A percentile compares a stretch with the other conserved stretches of the same genome.
Evolutionary conservation across 805 yeast genomes (phyloP).

Genomic region (Martiniozyma abietophila): DNA sequence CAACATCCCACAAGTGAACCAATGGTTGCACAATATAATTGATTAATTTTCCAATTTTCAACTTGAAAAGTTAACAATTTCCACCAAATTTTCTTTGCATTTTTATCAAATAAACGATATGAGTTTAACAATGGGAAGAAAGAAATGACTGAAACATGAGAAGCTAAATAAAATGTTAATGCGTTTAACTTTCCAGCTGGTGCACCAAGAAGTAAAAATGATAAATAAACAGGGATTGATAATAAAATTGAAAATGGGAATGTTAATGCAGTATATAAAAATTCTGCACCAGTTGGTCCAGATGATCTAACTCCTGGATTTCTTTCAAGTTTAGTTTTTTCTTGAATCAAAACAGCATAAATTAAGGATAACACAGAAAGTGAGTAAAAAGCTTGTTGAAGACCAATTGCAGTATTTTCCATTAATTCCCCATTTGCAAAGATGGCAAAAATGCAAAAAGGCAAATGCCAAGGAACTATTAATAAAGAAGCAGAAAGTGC

Average conservation of each 20-base stretch:
- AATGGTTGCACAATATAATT: slow-evolving; percentile 30
- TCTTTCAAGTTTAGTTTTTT: slow-evolving; percentile 22
- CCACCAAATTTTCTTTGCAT: slow-evolving; percentile 20
- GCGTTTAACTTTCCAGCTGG: slow-evolving; percentile 13
- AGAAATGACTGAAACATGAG: slow-evolving; percentile 13
- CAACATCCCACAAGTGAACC: slow-evolving; percentile 63
- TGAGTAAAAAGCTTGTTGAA: slow-evolving; percentile 11
- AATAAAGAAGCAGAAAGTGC: slow-evolving; percentile 11
- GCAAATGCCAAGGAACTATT: slow-evolving; percentile 26
- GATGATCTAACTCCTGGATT: slow-evolving; percentile 5
- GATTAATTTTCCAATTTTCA: slow-evolving; percentile 21
- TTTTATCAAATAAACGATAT: slow-evolving; percentile 34
- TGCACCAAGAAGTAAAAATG: slow-evolving; percentile 21
- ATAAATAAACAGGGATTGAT: slow-evolving; percentile 22
- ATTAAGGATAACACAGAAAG: slow-evolving; percentile 9
- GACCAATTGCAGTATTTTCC: slow-evolving; percentile 15
- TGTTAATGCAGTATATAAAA: slow-evolving; percentile 10
- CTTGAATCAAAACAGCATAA: slow-evolving; percentile 13
- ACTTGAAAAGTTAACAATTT: slow-evolving; percentile 24
- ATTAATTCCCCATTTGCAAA: slow-evolving; percentile 28
- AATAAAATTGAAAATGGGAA: slow-evolving; percentile 12
- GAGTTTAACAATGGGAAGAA: slow-evolving; percentile 24
- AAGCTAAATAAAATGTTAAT: slow-evolving; percentile 13
- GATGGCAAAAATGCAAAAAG: slow-evolving; percentile 18
- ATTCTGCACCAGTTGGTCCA: slow-evolving; percentile 14